phyloP scores from a whole-genome alignment of 164 flowering plant genomes.

The Echeveria elegans region DNA sequence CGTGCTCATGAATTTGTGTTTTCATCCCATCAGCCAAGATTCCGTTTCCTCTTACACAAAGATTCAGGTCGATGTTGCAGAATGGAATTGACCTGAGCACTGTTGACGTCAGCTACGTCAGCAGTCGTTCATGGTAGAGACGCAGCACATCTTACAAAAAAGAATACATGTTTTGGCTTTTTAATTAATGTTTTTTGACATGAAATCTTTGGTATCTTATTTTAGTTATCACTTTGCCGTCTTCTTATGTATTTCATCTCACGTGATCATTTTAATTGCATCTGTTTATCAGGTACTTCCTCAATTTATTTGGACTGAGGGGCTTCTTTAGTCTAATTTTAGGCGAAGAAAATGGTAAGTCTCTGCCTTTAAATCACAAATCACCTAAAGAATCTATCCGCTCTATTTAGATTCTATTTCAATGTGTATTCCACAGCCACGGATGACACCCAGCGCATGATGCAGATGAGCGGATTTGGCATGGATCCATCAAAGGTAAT shows the following conservation, averaged over 20 bases:
- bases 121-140: slow-evolving; percentile 94
- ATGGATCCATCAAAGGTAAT: slow-evolving; percentile 78
- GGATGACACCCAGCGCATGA: slow-evolving; percentile 92
- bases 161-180: no score
- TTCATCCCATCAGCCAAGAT: slow-evolving; percentile 77
- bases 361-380: neutral
- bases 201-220: no score
- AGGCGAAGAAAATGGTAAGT: slow-evolving; percentile 95
- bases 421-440: slow-evolving; percentile 39
- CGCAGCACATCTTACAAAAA: no score
- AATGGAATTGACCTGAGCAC: slow-evolving; percentile 98
- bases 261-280: neutral
- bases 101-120: slow-evolving; percentile 98
- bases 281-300: slow-evolving; percentile 67
- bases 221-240: no score
- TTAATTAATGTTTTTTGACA: no score
- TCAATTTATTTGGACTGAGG: slow-evolving; percentile 88
- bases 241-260: no score
- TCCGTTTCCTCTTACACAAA: slow-evolving; percentile 96
- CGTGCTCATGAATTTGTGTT: no score
- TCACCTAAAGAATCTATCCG: no score
- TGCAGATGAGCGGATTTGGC: slow-evolving; percentile 99
- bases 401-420: neutral
- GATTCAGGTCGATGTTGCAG: slow-evolving; percentile 95
- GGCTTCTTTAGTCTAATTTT: slow-evolving; percentile 94